Base-by-base conservation (phyloP, 768 basidiomycete genomes). In the Boletales sp. region DNA sequence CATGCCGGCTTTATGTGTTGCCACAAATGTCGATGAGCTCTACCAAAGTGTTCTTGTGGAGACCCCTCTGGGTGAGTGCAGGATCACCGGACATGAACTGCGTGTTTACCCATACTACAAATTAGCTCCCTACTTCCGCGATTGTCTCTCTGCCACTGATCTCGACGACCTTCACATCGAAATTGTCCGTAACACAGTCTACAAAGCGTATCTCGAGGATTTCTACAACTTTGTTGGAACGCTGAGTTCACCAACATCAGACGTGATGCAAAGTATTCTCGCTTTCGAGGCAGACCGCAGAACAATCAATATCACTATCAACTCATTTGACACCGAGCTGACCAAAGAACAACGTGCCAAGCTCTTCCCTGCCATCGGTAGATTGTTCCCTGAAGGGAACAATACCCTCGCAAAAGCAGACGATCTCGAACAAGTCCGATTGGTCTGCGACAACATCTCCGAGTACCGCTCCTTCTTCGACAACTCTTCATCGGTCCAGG, bases 91-190 rank as follows among this genome's bases (percentile, higher is more conserved):
- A 7, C 8, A 15, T 57, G 33, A 40, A 47, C 34, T 48, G 17
- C 19, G 10, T 39, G 39, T 54, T 54, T 11, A 54, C 21, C 19
- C 46, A 25, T 40, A 33, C 15, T 37, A 9, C 32, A 21, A 34
- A 39, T 8, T 46, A 80, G 96, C 96, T 2, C 92, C 93, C 8
- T 99, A 98, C 74, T 99, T 99, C 80, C 86, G 90, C 21, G 88
- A 92, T 60, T 97, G 94, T 66, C 79, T 98, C 21, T 88, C 94
- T 33, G 95, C 96, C 15, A 83, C 89, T 39, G 96, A 99, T 67
- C 82, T 99, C 41, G 96, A 99, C 66, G 96, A 97, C 67, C 84
- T 98, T 50, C 97, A 99, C 75, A 98, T 99, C 63, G 96, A 99
- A 74, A 96, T 99, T 72, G 94, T 99, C 71, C 91, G 96, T 39